Evolutionary conservation across 1,284 basidiomycete genomes (phyloP), one percentile per base, ranked within the genome.

Genomic region (Pseudozyma flocculosa): DNA sequence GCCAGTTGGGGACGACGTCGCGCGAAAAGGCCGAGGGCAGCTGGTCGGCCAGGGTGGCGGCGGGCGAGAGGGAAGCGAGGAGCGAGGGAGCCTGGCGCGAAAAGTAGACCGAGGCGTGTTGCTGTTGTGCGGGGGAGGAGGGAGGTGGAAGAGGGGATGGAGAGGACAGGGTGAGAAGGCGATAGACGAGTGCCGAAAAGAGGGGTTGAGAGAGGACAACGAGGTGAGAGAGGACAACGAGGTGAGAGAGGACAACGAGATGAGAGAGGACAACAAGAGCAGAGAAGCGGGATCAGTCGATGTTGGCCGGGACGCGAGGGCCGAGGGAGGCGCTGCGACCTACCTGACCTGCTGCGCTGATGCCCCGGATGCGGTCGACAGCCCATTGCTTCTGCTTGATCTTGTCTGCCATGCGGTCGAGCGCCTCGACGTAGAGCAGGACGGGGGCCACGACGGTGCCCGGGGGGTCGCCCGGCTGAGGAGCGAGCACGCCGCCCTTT

Each of bases 21-120:
- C 86, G 80, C 4, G 89, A 87, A 78, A 93, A 92, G 0, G 88
- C 58, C 1, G 70, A 68, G 0, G 85, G 84, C 2, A 82, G 67
- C 57, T 82, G 82, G 0, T 58, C 32, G 0, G 80, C 78, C 4
- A 92, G 81, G 0, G 83, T 73, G 48, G 82, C 78, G 2, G 71
- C 62, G 1, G 86, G 62, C 68, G 87, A 82, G 39, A 92, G 81
- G 1, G 79, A 79, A 1, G 82, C 78, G 9, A 93, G 82, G 7
- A 85, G 73, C 0, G 59, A 48, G 41, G 83, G 81, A 0, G 87
- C 87, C 3, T 81, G 79, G 11, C 79, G 69, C 0, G 88, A 88
- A 87, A 89, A 92, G 76, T 88, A 92, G 10, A 92, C 89, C 1
- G 88, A 90, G 11, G 90, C 90, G 75, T 94, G 91, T 87, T 94